Base-by-base conservation (phyloP, 352 stramenopile genomes). In the Phytophthora hybrid region DNA sequence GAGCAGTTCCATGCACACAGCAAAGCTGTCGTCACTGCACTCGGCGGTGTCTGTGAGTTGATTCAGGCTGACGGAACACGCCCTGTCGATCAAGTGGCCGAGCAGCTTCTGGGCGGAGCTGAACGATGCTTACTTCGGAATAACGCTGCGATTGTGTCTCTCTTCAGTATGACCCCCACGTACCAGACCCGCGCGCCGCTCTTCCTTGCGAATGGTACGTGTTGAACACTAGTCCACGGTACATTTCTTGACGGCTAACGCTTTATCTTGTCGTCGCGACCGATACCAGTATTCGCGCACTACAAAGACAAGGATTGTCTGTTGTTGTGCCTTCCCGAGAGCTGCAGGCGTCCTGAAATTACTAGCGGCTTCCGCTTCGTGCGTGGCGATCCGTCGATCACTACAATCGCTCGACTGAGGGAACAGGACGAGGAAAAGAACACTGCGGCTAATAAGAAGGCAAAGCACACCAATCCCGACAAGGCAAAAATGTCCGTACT, bases 1-100 rank as follows among this genome's bases (percentile, higher is more conserved):
- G 73, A 96, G 57, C 86, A 91, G 49, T 98, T 97, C 65, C 88
- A 98, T 73, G 74, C 74, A 7, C 88, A 93, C 64, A 91, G 84
- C 54, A 75, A 84, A 26, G 72, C 86, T 32, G 78, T 93, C 1
- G 68, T 83, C 23, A 60, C 31, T 0, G 64, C 75, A 41, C 79
- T 93, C 3, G 65, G 63, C 9, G 79, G 75, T 10, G 74, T 76
- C 11, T 90, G 84, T 55, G 79, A 89, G 37, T 59, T 93, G 19
- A 64, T 87, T 7, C 56, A 74, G 29, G 83, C 66, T 14, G 76
- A 92, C 32, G 86, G 86, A 54, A 91, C 84, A 2, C 64, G 72
- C 9, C 54, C 77, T 5, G 88, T 93, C 23, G 79, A 90, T 23
- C 34, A 74, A 51, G 87, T 92, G 51, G 86, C 84, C 0, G 79